A percentile compares a stretch with the other conserved stretches of the same genome.
Evolutionary conservation across 768 basidiomycete species (phyloP).

Genomic region (Agaricus sinodeliciosus): DNA sequence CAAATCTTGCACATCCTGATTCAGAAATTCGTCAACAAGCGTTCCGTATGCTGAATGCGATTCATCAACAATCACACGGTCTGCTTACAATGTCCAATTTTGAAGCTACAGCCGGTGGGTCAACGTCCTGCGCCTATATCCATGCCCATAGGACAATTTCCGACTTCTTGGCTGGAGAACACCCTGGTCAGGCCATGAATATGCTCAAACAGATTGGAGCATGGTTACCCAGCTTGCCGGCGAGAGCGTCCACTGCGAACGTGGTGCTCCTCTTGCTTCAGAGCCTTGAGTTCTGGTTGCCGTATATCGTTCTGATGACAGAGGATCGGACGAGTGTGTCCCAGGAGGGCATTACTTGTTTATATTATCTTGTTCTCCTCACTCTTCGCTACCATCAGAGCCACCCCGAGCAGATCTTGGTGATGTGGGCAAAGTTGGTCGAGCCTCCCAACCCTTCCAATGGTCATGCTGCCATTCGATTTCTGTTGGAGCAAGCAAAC

Average conservation of each 20-base stretch:
- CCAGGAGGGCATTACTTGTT: constrained; percentile 51
- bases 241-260: constrained; percentile 37
- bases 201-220: constrained; percentile 67
- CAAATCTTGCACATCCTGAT: constrained; percentile 76
- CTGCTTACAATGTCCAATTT: constrained; percentile 64
- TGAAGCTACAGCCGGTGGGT: constrained; percentile 66
- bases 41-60: constrained; percentile 68
- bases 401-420: constrained; percentile 74
- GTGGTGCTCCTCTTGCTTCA: constrained; percentile 59
- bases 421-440: constrained; percentile 75
- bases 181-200: constrained; percentile 53
- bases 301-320: constrained; percentile 62
- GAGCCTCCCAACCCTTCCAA: constrained; percentile 66
- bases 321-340: constrained; percentile 52
- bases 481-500: constrained; percentile 82
- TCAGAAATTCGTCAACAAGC: constrained; percentile 63
- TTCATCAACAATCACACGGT: constrained; percentile 65
- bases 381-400: constrained; percentile 67
- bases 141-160: constrained; percentile 75
- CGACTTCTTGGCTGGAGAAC: constrained; percentile 73
- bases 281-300: constrained; percentile 80
- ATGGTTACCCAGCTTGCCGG: constrained; percentile 64
- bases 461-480: constrained; percentile 73
- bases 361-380: constrained; percentile 81
- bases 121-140: constrained; percentile 69